Percentiles rank a stretch among this genome's conserved stretches.
Conservation (phyloP, 129 eudicot genomes). For the Tagetes patula region DNA sequence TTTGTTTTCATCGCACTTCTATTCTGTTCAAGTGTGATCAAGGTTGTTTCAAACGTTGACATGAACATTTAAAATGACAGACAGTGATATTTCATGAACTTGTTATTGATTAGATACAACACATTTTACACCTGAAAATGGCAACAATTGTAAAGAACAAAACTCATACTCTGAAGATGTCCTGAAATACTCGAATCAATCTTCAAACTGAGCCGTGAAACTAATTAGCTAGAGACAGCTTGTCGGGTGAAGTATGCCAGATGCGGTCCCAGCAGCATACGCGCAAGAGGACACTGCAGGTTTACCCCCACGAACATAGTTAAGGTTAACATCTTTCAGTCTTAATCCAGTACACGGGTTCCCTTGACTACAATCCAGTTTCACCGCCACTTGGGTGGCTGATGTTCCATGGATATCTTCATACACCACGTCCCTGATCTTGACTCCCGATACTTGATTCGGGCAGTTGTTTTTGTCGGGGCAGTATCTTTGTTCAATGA, state of each 20-base stretch:
- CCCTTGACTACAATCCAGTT: conserved; percentile 33
- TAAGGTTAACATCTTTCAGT: conserved; percentile 37
- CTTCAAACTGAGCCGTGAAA: neutral
- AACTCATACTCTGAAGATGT: neutral
- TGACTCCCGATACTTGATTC: conserved; percentile 21
- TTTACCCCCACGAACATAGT: conserved; percentile 13
- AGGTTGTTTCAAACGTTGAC: no score
- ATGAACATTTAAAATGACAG: no score
- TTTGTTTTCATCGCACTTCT: no score
- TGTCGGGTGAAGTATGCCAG: conserved; percentile 38
- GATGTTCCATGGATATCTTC: conserved; percentile 25
- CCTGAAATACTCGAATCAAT: conserved; percentile 8
- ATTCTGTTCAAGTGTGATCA: no score
- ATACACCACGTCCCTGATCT: conserved; percentile 8
- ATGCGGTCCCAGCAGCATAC: conserved; percentile 39
- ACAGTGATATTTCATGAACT: neutral
- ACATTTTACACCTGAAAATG: neutral
- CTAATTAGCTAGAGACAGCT: conserved; percentile 33
- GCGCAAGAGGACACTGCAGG: conserved; percentile 36
- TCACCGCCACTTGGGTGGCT: conserved; percentile 25
- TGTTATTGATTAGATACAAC: neutral
- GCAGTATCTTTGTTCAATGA: conserved; percentile 53
- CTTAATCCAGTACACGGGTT: conserved; percentile 44
- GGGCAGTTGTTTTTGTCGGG: conserved; percentile 42
- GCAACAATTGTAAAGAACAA: neutral